phyloP scores from a whole-genome alignment of 306 rosid species.

The Rosa persica region DNA sequence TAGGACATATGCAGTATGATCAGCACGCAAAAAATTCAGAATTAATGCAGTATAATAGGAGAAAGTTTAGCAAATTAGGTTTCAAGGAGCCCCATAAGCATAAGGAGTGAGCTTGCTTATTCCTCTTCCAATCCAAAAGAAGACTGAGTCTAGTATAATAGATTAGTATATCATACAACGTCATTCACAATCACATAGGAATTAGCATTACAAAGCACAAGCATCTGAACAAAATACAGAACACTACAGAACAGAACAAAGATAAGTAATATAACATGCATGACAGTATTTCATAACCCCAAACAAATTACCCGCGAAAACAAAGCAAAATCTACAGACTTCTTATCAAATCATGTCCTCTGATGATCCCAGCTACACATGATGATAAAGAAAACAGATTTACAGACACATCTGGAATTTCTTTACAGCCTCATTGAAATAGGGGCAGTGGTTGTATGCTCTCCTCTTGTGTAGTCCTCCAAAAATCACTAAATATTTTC shows the following conservation, averaged over 20 bases:
- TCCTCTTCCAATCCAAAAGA: too few relatives aligned
- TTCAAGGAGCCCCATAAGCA: neutral
- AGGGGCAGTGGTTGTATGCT: conserved; percentile 46
- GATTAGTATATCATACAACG: neutral
- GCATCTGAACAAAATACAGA: neutral
- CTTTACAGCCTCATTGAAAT: neutral
- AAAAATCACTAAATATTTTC: conserved; percentile 67
- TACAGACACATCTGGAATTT: conserved; percentile 50
- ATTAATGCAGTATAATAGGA: neutral
- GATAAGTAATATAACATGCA: neutral
- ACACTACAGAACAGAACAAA: neutral
- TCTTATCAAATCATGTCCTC: neutral
- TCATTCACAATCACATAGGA: neutral
- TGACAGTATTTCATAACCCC: neutral
- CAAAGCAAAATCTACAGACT: neutral
- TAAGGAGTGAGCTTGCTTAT: too few relatives aligned
- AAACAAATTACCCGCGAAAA: neutral
- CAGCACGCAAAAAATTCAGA: too few relatives aligned
- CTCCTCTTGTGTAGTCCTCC: conserved; percentile 66
- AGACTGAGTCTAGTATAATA: neutral
- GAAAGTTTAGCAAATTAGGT: neutral
- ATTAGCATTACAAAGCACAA: neutral
- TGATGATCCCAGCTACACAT: conserved; percentile 4
- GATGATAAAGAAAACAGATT: neutral
- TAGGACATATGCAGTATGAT: neutral